Evolutionary conservation across 495 filamentous ascomycete species (phyloP).

Genomic region (Tuber borchii): DNA sequence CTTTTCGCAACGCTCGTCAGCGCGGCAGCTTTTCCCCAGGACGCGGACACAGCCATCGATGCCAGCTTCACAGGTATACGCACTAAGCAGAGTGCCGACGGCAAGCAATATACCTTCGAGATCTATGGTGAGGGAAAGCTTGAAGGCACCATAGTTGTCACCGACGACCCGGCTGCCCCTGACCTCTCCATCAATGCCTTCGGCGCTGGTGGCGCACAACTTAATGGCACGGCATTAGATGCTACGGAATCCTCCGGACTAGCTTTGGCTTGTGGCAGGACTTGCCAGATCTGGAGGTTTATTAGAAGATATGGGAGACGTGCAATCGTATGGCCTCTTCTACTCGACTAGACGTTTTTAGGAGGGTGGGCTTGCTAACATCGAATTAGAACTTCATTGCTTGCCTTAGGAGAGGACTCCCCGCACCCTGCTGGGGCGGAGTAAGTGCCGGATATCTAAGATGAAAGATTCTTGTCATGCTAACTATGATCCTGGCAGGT

Average conservation of each 20-base stretch:
- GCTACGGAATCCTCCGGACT: background rate
- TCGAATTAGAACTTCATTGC: background rate
- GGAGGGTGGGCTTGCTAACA: background rate
- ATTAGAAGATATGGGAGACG: background rate
- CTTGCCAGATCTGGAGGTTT: background rate
- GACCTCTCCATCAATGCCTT: background rate
- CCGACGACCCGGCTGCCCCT: background rate
- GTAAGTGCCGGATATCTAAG: background rate
- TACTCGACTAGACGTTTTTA: background rate
- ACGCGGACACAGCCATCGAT: background rate
- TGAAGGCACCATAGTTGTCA: background rate
- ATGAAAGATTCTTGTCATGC: background rate
- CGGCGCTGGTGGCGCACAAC: background rate
- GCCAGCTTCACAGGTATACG: background rate
- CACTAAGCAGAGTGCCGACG: background rate
- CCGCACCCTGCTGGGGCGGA: background rate
- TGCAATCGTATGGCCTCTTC: background rate
- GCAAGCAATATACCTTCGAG: background rate
- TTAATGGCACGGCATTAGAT: background rate
- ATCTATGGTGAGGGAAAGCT: background rate
- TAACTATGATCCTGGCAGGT: background rate
- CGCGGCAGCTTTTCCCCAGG: background rate
- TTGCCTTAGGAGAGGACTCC: background rate
- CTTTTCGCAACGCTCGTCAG: background rate
- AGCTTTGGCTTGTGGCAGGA: background rate